Evolutionary conservation across 2,329 filamentous ascomycete genomes (phyloP).

Genomic region (Colletotrichum acutatum): DNA sequence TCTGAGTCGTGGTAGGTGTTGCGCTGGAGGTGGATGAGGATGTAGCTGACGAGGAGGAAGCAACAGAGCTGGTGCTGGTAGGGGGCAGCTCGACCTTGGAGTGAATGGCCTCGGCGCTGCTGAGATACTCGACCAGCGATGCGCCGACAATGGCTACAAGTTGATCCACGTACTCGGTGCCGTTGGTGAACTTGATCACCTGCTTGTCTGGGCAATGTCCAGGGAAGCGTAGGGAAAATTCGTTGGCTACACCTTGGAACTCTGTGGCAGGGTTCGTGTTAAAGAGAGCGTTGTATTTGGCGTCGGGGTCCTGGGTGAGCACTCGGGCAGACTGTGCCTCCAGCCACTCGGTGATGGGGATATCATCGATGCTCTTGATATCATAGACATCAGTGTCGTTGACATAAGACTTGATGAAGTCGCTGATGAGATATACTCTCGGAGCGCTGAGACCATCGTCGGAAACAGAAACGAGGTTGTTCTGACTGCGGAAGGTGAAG

Average conservation of each 20-base stretch:
- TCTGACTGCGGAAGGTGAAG: slow-evolving; percentile 19
- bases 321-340: slow-evolving; percentile 10
- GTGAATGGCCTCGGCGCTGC: slow-evolving; percentile 13
- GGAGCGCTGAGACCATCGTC: slow-evolving; percentile 25
- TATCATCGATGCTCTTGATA: slow-evolving; percentile 36
- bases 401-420: background rate
- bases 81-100: slow-evolving; percentile 20
- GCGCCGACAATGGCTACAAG: background rate
- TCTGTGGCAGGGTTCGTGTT: background rate
- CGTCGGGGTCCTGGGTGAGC: slow-evolving; percentile 37
- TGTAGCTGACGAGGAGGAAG: background rate
- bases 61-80: background rate
- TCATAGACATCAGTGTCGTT: slow-evolving; percentile 27
- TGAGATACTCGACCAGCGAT: background rate
- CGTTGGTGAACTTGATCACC: slow-evolving; percentile 32
- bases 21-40: background rate
- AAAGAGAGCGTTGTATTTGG: slow-evolving; percentile 38
- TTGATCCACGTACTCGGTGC: background rate
- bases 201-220: slow-evolving; percentile 12
- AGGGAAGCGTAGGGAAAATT: background rate
- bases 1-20: slow-evolving; percentile 8
- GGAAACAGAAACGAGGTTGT: slow-evolving; percentile 35
- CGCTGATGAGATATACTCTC: slow-evolving; percentile 21
- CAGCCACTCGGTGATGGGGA: slow-evolving; percentile 25
- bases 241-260: background rate